Percentiles rank a stretch among this genome's conserved stretches.
These are phyloP conservation scores for Salvia rosmarinus DNA, from an alignment of 257 asterid species.

Conservation along the genomic window DNA sequence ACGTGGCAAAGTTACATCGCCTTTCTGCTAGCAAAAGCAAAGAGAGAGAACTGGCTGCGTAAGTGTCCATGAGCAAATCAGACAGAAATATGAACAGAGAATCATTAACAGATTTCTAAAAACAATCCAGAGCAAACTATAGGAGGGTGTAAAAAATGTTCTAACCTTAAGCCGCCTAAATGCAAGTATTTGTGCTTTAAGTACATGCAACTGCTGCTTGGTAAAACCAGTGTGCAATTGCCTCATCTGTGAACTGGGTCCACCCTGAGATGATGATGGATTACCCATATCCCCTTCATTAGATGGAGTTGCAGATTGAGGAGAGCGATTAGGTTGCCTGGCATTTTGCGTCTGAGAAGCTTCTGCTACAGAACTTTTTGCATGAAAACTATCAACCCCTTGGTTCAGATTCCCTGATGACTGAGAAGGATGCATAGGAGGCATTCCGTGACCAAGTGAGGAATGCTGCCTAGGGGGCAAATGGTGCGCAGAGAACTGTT, in stretches of 20 bases:
- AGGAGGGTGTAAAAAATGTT: constrained; percentile 19
- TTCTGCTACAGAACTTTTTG: constrained; percentile 59
- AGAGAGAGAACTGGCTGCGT: constrained; percentile 19
- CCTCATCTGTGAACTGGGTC: constrained; percentile 45
- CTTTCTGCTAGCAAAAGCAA: constrained; percentile 67
- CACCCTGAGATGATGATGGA: constrained; percentile 63
- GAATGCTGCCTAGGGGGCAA: constrained; percentile 75
- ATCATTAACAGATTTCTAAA: constrained; percentile 18
- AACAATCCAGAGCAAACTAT: constrained; percentile 27
- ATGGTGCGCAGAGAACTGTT: constrained; percentile 68
- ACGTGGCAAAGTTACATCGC: constrained; percentile 87
- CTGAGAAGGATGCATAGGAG: constrained; percentile 55
- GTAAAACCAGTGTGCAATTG: constrained; percentile 72
- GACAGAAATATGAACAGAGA: constrained; percentile 15
- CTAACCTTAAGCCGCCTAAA: constrained; percentile 97
- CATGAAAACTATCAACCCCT: constrained; percentile 60
- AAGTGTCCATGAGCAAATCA: constrained; percentile 18
- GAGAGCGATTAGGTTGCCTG: constrained; percentile 60
- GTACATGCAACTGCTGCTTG: constrained; percentile 93
- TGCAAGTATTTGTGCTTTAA: constrained; percentile 98
- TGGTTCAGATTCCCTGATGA: constrained; percentile 61
- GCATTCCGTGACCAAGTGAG: constrained; percentile 64
- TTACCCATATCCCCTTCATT: constrained; percentile 65
- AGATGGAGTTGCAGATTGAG: constrained; percentile 61
- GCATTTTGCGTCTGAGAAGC: constrained; percentile 60